Base-by-base conservation (phyloP, 2,329 filamentous ascomycete species). In the Fusarium lyarnte region DNA sequence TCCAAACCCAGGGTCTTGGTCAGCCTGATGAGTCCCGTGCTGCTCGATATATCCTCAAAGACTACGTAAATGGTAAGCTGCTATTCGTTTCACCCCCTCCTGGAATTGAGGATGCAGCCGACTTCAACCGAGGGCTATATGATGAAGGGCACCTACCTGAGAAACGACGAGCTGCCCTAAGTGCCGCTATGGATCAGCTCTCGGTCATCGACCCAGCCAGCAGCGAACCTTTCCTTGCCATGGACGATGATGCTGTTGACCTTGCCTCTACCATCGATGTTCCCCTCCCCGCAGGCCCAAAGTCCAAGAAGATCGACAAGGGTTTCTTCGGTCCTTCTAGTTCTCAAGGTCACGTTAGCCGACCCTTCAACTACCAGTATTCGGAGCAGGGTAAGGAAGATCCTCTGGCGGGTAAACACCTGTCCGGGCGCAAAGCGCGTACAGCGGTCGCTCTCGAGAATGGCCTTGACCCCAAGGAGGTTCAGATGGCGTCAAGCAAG, bases 51-150 rank as follows among this genome's bases (percentile, higher is more conserved):
- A 88, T 99, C 21, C 88, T 99, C 31, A 99, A 99, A 81, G 96
- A 99, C 84, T 99, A 98, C 78, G 96, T 99, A 75, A 97, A 92
- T 80, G 96, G 96, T 70, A 98, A 98, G 84, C 88, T 99, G 1
- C 88, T 98, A 10, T 98, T 92, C 84, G 96, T 94, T 74, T 92
- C 95, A 77, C 95, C 96, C 8, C 96, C 96, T 1, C 95, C 95
- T 0, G 84, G 84, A 8, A 88, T 91, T 35, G 89, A 92, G 42
- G 93, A 98, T 75, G 85, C 90, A 2, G 84, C 85, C 53, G 89
- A 92, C 59, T 99, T 98, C 87, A 99, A 99, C 83, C 85, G 87
- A 54, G 95, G 97, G 66, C 90, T 98, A 8, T 98, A 98, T 82
- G 92, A 97, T 78, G 86, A 92, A 49, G 86, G 87, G 1, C 93